A percentile compares a stretch with the other conserved stretches of the same genome.
phyloP scores from a whole-genome alignment of 1,139 yeast genomes.

The Scheffersomyces insectosa region DNA sequence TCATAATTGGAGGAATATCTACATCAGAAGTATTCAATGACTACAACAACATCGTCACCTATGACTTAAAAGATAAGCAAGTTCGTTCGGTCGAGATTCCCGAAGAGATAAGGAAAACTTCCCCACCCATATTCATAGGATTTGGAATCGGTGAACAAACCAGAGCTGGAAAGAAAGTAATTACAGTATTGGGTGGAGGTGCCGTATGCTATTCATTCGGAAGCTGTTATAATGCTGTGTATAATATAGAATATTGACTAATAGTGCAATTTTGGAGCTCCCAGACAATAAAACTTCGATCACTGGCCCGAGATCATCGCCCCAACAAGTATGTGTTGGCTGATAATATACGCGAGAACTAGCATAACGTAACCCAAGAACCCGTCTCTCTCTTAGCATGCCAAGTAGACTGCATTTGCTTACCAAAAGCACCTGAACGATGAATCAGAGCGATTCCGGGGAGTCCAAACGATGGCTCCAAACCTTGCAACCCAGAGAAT shows the following conservation, averaged over 20 bases:
- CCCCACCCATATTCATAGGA: constrained; percentile 62
- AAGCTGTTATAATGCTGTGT: constrained; percentile 53
- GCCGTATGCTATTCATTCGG: constrained; percentile 88
- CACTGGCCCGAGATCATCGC: constrained; percentile 1
- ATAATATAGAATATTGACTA: constrained; percentile 1
- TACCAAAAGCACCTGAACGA: too few species aligned
- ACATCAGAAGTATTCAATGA: constrained; percentile 37
- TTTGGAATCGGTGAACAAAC: constrained; percentile 39
- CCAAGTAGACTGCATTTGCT: too few species aligned
- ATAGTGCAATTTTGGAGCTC: too few species aligned
- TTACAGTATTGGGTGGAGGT: constrained; percentile 64
- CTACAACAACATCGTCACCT: constrained; percentile 35
- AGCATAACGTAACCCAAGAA: too few species aligned
- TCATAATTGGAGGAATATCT: constrained; percentile 65
- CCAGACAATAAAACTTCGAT: background rate
- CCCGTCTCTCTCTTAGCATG: too few species aligned
- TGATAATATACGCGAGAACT: too few species aligned
- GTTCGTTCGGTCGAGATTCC: constrained; percentile 30
- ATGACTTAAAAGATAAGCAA: constrained; percentile 22
- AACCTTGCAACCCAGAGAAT: too few species aligned
- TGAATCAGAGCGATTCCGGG: too few species aligned
- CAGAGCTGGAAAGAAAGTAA: background rate
- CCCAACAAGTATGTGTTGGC: background rate
- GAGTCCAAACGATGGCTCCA: too few species aligned
- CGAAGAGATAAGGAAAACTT: constrained; percentile 31